These are phyloP conservation scores for Cubamyces sp. DNA, from an alignment of 768 basidiomycete genomes.

Conservation along the genomic window DNA sequence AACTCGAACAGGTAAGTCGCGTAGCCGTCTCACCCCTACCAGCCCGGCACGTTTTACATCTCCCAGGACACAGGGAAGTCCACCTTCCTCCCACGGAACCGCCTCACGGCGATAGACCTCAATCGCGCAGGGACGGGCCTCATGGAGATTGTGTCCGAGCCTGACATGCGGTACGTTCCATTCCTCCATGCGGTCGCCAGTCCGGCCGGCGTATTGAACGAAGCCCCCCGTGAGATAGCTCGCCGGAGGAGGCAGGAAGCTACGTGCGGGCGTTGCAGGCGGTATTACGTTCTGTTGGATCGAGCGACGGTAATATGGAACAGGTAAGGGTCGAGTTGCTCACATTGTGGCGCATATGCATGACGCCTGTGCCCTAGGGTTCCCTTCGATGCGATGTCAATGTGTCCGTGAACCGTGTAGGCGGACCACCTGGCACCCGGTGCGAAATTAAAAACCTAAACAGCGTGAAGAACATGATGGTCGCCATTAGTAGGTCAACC, in stretches of 20 bases:
- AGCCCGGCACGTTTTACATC: conserved; percentile 12
- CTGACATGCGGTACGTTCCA: conserved; percentile 70
- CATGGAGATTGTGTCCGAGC: conserved; percentile 95
- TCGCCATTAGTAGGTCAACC: conserved; percentile 72
- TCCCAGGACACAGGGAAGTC: conserved; percentile 93
- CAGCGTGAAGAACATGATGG: conserved; percentile 81
- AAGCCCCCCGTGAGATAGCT: conserved; percentile 39
- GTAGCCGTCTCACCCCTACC: background rate
- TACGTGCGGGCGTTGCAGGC: conserved; percentile 87
- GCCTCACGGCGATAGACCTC: conserved; percentile 72
- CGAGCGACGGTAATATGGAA: conserved; percentile 97
- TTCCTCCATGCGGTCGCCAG: conserved; percentile 47
- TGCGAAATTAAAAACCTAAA: conserved; percentile 98
- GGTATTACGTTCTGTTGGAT: conserved; percentile 78
- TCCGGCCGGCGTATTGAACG: conserved; percentile 59
- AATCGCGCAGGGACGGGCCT: conserved; percentile 89
- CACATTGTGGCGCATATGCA: too few relatives aligned
- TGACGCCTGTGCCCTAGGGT: conserved; percentile 56
- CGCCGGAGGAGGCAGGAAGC: conserved; percentile 87
- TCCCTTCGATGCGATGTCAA: conserved; percentile 96
- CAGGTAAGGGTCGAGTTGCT: conserved; percentile 52
- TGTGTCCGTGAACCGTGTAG: conserved; percentile 79
- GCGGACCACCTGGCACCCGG: conserved; percentile 71
- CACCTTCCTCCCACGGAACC: conserved; percentile 54
- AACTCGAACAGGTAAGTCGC: conserved; percentile 86